These are phyloP conservation scores for Umbelopsis ramanniana DNA, from an alignment of 192 early-diverging fungal species.

Conservation along the genomic window DNA sequence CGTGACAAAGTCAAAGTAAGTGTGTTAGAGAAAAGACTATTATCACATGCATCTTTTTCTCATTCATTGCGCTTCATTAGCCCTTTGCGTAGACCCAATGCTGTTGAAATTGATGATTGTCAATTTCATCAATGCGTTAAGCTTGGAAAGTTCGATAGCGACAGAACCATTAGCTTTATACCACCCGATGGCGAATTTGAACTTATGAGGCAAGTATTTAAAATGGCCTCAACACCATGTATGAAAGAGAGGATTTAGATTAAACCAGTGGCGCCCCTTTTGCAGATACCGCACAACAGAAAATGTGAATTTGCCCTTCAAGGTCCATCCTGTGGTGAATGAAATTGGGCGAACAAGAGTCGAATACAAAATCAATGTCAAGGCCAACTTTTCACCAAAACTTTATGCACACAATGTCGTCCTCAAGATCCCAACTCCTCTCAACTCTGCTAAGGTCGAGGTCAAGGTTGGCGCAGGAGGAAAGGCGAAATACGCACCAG, in stretches of 20 bases:
- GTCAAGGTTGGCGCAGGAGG: conserved; percentile 76
- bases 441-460: conserved; percentile 83
- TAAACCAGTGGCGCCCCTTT: not conserved
- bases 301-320: conserved; percentile 95
- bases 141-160: conserved; percentile 88
- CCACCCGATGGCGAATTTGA: conserved; percentile 97
- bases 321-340: conserved; percentile 89
- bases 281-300: conserved; percentile 89
- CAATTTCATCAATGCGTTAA: conserved; percentile 99
- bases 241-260: not conserved
- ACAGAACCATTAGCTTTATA: conserved; percentile 95
- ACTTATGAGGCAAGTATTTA: conserved; percentile 75
- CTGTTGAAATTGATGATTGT: conserved; percentile 94
- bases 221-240: not conserved
- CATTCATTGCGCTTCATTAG: not conserved
- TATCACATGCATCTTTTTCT: not conserved
- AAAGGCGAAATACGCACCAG: conserved; percentile 94
- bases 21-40: not conserved
- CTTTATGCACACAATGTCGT: conserved; percentile 89
- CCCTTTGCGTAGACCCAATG: conserved; percentile 45
- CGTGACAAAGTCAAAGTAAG: conserved; percentile 41
- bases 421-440: conserved; percentile 88
- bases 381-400: conserved; percentile 88
- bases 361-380: conserved; percentile 90
- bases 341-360: conserved; percentile 81